A percentile compares a stretch with the other conserved stretches of the same genome.
Conservation (phyloP, 2,329 filamentous ascomycete genomes). For the Teratosphaeria viscida region DNA sequence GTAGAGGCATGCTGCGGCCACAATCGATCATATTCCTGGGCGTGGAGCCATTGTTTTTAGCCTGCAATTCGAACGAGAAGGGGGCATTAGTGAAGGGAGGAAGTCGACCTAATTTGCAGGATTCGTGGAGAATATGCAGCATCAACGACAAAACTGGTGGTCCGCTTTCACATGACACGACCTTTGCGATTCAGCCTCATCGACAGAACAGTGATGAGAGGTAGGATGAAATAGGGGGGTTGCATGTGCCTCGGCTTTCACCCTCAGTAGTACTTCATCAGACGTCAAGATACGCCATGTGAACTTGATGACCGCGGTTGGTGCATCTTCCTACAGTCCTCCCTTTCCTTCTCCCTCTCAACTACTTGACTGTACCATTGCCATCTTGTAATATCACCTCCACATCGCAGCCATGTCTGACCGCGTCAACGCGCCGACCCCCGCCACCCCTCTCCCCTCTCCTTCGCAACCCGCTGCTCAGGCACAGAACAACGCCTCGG, state of each 20-base stretch:
- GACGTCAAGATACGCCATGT: background rate
- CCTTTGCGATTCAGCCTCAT: background rate
- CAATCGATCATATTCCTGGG: background rate
- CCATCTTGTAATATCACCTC: background rate
- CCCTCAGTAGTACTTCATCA: background rate
- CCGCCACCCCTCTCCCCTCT: conserved; percentile 14
- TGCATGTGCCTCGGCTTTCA: background rate
- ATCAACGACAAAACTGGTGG: background rate
- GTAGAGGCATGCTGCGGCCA: background rate
- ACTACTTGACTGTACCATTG: background rate
- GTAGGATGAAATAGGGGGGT: background rate
- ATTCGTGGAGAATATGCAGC: background rate
- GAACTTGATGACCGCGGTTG: background rate
- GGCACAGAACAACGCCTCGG: conserved; percentile 7
- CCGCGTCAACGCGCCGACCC: conserved; percentile 13
- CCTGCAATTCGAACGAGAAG: background rate
- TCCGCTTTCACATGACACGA: background rate
- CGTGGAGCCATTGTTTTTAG: background rate
- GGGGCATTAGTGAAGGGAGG: background rate
- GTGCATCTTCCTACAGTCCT: background rate
- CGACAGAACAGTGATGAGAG: too few relatives aligned
- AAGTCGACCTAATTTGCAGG: background rate
- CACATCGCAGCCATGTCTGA: conserved; percentile 10
- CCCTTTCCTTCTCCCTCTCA: background rate
- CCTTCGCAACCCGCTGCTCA: conserved; percentile 10